Percentiles rank a stretch among this genome's conserved stretches.
Conservation (phyloP, 2,329 filamentous ascomycete genomes). For the Hypoxylon rubiginosum region DNA sequence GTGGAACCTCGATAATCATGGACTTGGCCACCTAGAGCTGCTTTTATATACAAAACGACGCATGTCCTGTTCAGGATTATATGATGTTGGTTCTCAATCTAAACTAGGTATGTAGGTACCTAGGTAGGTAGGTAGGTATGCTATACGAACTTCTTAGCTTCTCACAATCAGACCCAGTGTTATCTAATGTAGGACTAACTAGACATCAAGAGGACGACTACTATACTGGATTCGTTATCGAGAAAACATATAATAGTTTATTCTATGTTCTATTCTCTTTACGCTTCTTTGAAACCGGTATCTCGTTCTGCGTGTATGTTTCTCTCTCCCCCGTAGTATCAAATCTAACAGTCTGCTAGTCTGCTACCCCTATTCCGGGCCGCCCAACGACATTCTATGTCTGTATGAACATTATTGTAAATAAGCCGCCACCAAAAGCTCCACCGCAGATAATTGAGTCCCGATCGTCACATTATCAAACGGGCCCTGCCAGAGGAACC, state of each 20-base stretch:
- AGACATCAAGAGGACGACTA: background rate
- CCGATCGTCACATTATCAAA: slow-evolving; percentile 59
- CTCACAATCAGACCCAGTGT: too few species aligned
- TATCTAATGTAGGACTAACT: background rate
- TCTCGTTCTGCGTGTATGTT: background rate
- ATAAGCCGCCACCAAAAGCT: slow-evolving; percentile 66
- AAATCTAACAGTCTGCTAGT: background rate
- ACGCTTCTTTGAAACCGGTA: background rate
- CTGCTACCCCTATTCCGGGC: background rate
- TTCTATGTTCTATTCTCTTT: background rate
- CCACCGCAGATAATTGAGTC: slow-evolving; percentile 67
- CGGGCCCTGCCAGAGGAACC: slow-evolving; percentile 68
- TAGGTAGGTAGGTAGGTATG: too few species aligned
- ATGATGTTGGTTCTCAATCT: too few species aligned
- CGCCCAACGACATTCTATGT: background rate
- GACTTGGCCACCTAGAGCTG: background rate
- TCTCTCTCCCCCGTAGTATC: background rate
- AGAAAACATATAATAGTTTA: background rate
- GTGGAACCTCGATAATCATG: background rate
- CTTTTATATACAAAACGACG: too few species aligned
- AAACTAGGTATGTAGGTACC: too few species aligned
- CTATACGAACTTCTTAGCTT: background rate
- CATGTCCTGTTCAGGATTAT: too few species aligned
- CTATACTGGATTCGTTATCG: too few species aligned
- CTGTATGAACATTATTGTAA: background rate